Base-by-base conservation (phyloP, 2,329 filamentous ascomycete genomes). In the Penicillium sp. region DNA sequence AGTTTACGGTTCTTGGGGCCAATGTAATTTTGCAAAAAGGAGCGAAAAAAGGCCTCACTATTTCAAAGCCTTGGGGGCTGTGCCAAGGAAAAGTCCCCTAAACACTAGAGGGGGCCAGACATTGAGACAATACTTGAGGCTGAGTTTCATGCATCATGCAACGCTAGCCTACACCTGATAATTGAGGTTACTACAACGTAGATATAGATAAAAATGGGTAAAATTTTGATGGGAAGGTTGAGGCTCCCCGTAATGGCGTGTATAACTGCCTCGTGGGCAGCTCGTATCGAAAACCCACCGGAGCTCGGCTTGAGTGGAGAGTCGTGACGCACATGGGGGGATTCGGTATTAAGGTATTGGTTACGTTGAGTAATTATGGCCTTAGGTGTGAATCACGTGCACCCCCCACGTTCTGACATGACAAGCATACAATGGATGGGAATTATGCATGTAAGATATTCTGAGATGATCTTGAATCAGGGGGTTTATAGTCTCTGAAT, bases 291-390 rank as follows among this genome's bases (percentile, higher is more conserved):
- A 49, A 60, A 59, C 53, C 60, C 60, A 60, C 56, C 58, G 55
- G 60, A 63, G 58, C 60, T 64, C 29, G 27, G 45, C 13, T 48
- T 37, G 49, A 61, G 63, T 65, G 63, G 62, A 65, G 60, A 61
- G 63, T 60, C 60, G 53, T 63, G 62, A 63, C 63, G 63, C 61
- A 63, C 58, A 62, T 57, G 49, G 54, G 43, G 33, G 16, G 7
- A 35, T 13, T 22, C 33, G 21, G 48, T 53, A 51, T 57, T 19
- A 53, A 48, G 56, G 21, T 50, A 24, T 24, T n/a, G 31, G 37
- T 46, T 14, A 33, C 26, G 45, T 45, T 45, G 24, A 19, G 45
- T 47, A 47, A 31, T 47, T 31, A 31, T 21, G 19, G 46, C 46
- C 46, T 48, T 3, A 48, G 46, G 46, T 31, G 21, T 5, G 1